Evolutionary conservation across 1,284 basidiomycete genomes (phyloP).

Genomic region (Cryptococcus sp.): DNA sequence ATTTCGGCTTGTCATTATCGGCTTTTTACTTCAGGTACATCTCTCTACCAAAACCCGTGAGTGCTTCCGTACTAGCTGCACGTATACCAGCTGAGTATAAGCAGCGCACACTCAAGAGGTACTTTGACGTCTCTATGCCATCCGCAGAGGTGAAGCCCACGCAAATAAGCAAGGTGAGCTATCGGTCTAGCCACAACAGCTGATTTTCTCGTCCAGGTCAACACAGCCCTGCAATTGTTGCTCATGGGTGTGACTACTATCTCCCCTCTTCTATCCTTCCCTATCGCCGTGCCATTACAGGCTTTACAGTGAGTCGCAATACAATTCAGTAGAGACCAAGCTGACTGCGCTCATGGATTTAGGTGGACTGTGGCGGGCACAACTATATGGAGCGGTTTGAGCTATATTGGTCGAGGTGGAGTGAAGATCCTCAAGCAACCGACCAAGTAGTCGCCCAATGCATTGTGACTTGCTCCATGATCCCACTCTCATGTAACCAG

Average conservation of each 20-base stretch:
- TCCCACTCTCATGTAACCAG: neutral
- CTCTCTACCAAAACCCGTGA: constrained; percentile 80
- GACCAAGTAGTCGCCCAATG: neutral
- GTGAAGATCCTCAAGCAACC: constrained; percentile 59
- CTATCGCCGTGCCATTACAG: constrained; percentile 62
- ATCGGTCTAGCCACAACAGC: neutral
- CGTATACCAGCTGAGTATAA: constrained; percentile 8
- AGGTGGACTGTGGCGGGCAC: constrained; percentile 85
- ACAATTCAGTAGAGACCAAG: neutral
- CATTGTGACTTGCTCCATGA: neutral
- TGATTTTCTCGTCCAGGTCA: constrained; percentile 62
- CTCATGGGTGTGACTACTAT: constrained; percentile 88
- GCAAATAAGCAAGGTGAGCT: constrained; percentile 76
- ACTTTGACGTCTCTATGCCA: constrained; percentile 93
- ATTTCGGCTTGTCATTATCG: constrained; percentile 80
- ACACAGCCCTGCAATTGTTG: constrained; percentile 87
- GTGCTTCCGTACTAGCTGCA: constrained; percentile 34
- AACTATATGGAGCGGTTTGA: constrained; percentile 88
- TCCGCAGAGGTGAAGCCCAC: constrained; percentile 92
- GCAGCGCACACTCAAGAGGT: constrained; percentile 86
- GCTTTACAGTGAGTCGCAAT: constrained; percentile 63
- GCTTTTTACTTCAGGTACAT: constrained; percentile 95
- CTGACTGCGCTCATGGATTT: constrained; percentile 34
- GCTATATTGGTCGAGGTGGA: constrained; percentile 77
- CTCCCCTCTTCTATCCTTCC: constrained; percentile 71